phyloP scores from a whole-genome alignment of 257 asterid species.

The Nicotiana attenuata region DNA sequence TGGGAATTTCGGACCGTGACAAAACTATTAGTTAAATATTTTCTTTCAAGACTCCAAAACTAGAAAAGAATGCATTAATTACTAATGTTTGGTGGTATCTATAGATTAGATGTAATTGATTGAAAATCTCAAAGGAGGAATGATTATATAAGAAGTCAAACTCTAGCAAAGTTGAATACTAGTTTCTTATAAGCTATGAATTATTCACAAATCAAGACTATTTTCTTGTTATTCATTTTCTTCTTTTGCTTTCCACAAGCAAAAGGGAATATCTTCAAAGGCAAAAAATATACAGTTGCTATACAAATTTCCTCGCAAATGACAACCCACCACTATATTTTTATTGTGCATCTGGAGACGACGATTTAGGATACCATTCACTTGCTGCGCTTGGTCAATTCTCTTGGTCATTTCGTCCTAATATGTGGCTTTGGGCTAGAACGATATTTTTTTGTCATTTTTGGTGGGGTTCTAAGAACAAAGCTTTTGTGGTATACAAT shows the following conservation, averaged over 20 bases:
- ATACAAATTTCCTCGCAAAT: not conserved
- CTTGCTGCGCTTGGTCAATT: not conserved
- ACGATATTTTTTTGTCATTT: not conserved
- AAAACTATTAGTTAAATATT: not conserved
- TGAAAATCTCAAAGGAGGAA: no score
- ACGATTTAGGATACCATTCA: not conserved
- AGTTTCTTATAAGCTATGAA: not conserved
- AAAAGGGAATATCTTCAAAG: not conserved
- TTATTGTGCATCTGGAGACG: not conserved
- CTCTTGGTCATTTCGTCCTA: not conserved
- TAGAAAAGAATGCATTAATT: not conserved
- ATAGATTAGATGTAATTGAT: no score
- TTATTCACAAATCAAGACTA: not conserved
- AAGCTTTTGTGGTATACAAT: not conserved
- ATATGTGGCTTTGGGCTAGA: not conserved
- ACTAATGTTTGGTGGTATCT: not conserved
- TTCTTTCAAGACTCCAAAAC: not conserved
- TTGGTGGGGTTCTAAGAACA: not conserved
- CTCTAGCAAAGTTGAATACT: not conserved
- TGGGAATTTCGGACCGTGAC: no score
- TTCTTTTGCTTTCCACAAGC: not conserved
- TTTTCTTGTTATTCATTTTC: not conserved
- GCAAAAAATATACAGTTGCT: not conserved
- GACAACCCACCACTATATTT: not conserved
- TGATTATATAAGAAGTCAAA: no score